These are phyloP conservation scores for Kokia cookei DNA, from an alignment of 441 rosid genomes.

Conservation along the genomic window DNA sequence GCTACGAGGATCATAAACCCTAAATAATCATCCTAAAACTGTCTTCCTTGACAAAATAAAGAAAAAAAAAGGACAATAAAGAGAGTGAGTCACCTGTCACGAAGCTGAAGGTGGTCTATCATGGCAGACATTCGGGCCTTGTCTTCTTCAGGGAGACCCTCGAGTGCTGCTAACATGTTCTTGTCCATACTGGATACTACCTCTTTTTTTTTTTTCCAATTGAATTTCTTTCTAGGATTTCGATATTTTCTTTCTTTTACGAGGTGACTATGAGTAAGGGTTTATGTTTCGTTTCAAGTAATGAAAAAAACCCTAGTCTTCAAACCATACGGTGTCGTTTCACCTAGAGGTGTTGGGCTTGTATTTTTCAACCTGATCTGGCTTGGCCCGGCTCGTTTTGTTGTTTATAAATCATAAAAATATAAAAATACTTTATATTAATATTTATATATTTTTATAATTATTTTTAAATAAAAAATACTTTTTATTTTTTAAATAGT, in stretches of 20 bases:
- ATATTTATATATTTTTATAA: too few relatives aligned
- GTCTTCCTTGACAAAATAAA: not conserved
- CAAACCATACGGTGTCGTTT: not conserved
- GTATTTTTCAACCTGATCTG: too few relatives aligned
- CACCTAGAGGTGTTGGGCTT: not conserved
- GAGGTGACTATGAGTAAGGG: not conserved
- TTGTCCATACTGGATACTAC: constrained; percentile 55
- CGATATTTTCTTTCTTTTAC: not conserved
- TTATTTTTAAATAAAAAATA: too few relatives aligned
- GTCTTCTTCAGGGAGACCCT: constrained; percentile 78
- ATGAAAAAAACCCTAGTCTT: not conserved
- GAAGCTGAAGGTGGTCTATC: constrained; percentile 90
- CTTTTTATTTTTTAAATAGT: too few relatives aligned
- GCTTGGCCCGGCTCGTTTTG: too few relatives aligned
- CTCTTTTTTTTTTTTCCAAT: not conserved
- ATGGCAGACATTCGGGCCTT: constrained; percentile 64
- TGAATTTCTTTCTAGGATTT: not conserved
- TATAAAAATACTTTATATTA: too few relatives aligned
- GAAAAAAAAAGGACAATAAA: not conserved
- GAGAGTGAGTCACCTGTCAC: constrained; percentile 56
- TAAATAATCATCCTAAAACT: not conserved
- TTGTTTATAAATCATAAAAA: too few relatives aligned
- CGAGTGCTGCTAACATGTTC: constrained; percentile 73
- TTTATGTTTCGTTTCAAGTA: not conserved
- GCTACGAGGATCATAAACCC: not conserved